Evolutionary conservation across 257 asterid genomes (phyloP).

Genomic region (Mitragyna speciosa): DNA sequence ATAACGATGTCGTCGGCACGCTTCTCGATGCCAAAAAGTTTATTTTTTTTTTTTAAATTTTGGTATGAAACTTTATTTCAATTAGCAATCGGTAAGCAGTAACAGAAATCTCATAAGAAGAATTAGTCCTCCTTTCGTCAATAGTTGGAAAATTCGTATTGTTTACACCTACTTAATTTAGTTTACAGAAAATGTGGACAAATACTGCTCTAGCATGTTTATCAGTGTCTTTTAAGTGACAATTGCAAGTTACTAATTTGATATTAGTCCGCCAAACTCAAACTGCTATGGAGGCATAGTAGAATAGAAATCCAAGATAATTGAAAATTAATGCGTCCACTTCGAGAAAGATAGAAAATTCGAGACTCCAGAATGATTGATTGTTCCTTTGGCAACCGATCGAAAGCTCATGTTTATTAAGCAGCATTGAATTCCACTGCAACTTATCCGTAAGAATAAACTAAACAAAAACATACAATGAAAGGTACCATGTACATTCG

Average conservation of each 20-base stretch:
- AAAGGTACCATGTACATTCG: no score
- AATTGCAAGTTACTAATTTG: background rate
- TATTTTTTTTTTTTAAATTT: no score
- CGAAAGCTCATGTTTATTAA: background rate
- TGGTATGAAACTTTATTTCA: no score
- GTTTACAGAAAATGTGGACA: background rate
- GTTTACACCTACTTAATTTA: no score
- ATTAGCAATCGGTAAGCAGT: no score
- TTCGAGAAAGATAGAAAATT: background rate
- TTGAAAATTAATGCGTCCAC: background rate
- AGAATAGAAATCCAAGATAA: background rate
- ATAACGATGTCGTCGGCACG: background rate
- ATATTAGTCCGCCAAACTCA: background rate
- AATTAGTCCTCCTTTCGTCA: no score
- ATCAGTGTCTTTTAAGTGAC: background rate
- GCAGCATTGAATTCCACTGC: no score
- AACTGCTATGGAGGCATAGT: background rate
- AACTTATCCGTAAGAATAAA: no score
- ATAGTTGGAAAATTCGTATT: no score
- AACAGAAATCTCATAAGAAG: no score
- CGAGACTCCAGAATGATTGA: background rate
- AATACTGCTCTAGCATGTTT: background rate
- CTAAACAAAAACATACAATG: no score
- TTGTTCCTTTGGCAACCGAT: conserved; percentile 5
- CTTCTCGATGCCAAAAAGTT: background rate